These are phyloP conservation scores for Zarea fungicola DNA, from an alignment of 2,329 filamentous ascomycete genomes.

Conservation along the genomic window DNA sequence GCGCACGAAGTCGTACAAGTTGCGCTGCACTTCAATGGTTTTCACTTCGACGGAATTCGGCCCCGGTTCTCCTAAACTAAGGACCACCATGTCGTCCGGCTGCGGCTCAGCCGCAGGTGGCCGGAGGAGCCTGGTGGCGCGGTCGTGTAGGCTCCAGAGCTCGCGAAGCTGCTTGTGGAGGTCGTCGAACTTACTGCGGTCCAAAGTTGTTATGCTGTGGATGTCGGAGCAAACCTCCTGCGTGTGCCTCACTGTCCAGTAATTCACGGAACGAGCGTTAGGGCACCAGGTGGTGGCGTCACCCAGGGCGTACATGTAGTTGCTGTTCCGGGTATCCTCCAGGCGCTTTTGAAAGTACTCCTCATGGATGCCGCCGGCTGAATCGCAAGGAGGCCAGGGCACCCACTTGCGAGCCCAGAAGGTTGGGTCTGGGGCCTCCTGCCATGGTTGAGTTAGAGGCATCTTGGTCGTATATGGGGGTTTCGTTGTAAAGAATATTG, in stretches of 20 bases:
- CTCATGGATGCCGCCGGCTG: no score
- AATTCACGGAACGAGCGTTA: no score
- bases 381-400: no score
- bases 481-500: no score
- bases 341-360: no score
- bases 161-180: slow-evolving; percentile 11
- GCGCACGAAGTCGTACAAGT: slow-evolving; percentile 2
- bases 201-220: neutral
- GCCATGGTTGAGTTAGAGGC: no score
- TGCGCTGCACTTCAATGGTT: no score
- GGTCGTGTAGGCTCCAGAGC: slow-evolving; percentile 1
- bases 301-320: no score
- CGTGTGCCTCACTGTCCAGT: neutral
- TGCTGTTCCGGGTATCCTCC: no score
- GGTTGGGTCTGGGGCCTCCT: no score
- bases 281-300: neutral
- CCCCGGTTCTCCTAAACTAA: neutral
- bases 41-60: neutral
- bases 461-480: no score
- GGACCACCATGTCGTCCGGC: neutral
- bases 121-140: neutral
- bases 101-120: neutral
- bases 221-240: slow-evolving; percentile 8
- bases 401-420: no score
- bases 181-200: slow-evolving; percentile 1